Conservation (phyloP, 2,329 filamentous ascomycete genomes). For the Colletotrichum acutatum region DNA sequence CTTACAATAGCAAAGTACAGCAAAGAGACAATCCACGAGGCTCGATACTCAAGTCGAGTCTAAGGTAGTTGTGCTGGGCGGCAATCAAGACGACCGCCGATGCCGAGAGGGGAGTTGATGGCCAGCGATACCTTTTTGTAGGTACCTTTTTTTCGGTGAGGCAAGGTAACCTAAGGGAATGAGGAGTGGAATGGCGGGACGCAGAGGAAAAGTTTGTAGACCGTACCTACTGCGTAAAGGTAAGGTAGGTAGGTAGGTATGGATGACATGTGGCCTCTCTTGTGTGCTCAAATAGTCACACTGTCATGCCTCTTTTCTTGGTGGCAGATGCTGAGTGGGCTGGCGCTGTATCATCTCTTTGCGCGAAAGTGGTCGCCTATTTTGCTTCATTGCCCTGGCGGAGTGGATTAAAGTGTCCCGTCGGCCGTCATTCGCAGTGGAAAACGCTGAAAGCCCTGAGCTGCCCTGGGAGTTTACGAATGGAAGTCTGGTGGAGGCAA, state of each 20-base stretch:
- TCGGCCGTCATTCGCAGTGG: neutral
- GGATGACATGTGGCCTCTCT: neutral
- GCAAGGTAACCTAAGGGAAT: constrained; percentile 2
- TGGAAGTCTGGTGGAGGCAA: constrained; percentile 10
- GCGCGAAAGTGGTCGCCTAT: neutral
- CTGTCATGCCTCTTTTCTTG: neutral
- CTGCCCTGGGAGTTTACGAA: neutral
- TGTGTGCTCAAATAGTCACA: neutral
- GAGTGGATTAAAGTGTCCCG: neutral
- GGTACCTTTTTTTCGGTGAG: constrained; percentile 24
- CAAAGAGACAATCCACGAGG: constrained; percentile 9
- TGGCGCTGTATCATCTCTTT: neutral
- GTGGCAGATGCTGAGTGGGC: neutral
- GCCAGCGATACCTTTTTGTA: constrained; percentile 2
- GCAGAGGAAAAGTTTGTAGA: constrained; percentile 12
- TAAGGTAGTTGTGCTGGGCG: constrained; percentile 9
- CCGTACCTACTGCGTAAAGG: too few relatives aligned
- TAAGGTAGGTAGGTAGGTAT: too few relatives aligned
- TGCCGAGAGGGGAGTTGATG: constrained; percentile 3
- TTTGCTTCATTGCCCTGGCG: neutral
- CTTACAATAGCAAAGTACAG: constrained; percentile 25
- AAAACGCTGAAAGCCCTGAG: constrained; percentile 5
- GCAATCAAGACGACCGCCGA: constrained; percentile 10
- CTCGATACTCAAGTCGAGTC: neutral
- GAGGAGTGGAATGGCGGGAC: neutral